Conservation (phyloP, 345 rosid species). For the Cardiospermum halicacabum region DNA sequence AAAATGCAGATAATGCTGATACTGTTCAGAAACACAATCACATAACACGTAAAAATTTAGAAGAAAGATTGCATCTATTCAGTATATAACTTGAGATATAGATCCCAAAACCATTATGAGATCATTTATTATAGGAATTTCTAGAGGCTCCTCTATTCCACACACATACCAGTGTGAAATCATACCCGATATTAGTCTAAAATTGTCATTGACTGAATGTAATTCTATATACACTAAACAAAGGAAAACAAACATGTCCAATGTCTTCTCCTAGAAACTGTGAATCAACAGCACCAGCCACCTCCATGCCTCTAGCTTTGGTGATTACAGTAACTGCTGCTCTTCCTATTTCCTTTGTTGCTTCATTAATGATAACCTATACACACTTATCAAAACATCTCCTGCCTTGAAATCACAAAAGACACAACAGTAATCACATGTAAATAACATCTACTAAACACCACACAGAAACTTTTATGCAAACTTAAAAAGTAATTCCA, state of each 20-base stretch:
- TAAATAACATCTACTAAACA: too few relatives aligned
- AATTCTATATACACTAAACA: neutral
- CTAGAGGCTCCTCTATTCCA: slow-evolving; percentile 81
- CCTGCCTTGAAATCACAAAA: neutral
- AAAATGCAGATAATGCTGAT: slow-evolving; percentile 67
- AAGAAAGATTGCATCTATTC: neutral
- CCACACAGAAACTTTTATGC: too few relatives aligned
- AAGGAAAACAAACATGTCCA: slow-evolving; percentile 50
- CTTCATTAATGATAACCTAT: slow-evolving; percentile 81
- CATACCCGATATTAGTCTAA: too few relatives aligned
- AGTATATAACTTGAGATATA: slow-evolving; percentile 71
- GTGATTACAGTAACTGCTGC: slow-evolving; percentile 85
- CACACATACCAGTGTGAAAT: slow-evolving; percentile 43
- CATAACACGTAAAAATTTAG: neutral
- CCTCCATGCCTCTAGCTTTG: slow-evolving; percentile 91
- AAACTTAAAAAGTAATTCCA: too few relatives aligned
- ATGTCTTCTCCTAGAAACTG: slow-evolving; percentile 76
- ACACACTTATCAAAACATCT: neutral
- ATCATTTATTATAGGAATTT: slow-evolving; percentile 78
- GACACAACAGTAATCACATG: too few relatives aligned
- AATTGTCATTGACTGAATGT: too few relatives aligned
- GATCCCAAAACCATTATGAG: slow-evolving; percentile 91
- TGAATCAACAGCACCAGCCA: slow-evolving; percentile 86
- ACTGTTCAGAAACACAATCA: slow-evolving; percentile 26
- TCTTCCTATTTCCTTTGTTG: slow-evolving; percentile 89